Evolutionary conservation across 2,329 filamentous ascomycete genomes (phyloP), one percentile per base, ranked within the genome.

Genomic region (Colletotrichum destructivum): DNA sequence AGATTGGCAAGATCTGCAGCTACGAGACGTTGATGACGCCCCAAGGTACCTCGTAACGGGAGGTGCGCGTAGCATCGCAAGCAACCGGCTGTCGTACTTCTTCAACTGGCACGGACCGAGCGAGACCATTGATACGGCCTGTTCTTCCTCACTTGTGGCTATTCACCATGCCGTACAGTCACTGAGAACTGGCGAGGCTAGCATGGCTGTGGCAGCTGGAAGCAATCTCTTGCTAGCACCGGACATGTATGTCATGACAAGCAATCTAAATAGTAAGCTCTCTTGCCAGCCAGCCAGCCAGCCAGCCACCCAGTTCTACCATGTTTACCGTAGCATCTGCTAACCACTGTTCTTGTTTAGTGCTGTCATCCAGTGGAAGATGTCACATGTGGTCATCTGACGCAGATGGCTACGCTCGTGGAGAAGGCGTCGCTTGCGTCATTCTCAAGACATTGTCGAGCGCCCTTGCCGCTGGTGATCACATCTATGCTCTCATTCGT

Each of bases 321-420:
- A 31, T 31, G 4, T 31, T 31, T 31, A 6, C 26, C 26, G 26
- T 4, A 5, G 6, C 5, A 31, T 31, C 1, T 31, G 26, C 26
- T 31, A 31, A 31, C 26, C 26, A 31, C 26, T 1, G 26, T 31
- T 31, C 26, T 31, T 31, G 4, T 1, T 31, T 38, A 55, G 52
- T 85, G 78, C 74, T 86, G 6, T 83, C 81, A 4, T 77, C 82
- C 0, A 79, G 74, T 0, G 80, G 81, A 11, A 75, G 76, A 12
- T 82, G 76, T 62, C 76, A 77, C 5, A 83, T 83, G 78, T 86
- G 81, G 78, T 83, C 85, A 72, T 78, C 76, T 4, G 76, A 76
- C 3, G 88, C 85, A 0, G 79, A 88, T 74, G 88, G 88, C 0
- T 89, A 88, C 73, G 86, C 81, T 7, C 81, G 88, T 0, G 88